Percentiles rank a stretch among this genome's conserved stretches.
Conservation (phyloP, 23 red algal genomes). For the Pyropia haitanensis region DNA sequence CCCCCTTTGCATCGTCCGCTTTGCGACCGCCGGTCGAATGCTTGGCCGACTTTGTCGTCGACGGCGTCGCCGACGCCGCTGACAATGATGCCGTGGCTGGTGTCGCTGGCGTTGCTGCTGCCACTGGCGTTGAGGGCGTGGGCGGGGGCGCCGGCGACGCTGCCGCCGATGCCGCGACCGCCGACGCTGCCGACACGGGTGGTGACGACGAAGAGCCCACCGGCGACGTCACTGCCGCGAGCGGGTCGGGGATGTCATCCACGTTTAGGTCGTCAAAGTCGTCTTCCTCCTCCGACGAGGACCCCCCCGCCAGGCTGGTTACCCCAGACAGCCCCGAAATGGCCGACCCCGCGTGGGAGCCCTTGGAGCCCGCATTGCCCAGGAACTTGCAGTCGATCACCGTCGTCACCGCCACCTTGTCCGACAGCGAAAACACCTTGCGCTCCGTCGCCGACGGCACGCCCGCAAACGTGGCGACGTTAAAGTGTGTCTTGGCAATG, state of each 20-base stretch:
- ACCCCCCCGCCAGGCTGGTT: conserved; percentile 7
- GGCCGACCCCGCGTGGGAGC: conserved; percentile 25
- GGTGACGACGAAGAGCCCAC: no score
- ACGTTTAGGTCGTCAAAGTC: conserved; percentile 56
- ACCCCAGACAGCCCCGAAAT: conserved; percentile 20
- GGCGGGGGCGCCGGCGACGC: no score
- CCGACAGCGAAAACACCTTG: conserved; percentile 22
- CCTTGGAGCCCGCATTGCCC: conserved; percentile 10
- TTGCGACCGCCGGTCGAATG: no score
- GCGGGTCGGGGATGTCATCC: conserved; percentile 46
- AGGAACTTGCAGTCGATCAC: conserved; percentile 34
- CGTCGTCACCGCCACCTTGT: conserved; percentile 21
- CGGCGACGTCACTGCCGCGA: no score
- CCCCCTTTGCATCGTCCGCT: no score
- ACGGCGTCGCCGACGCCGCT: no score
- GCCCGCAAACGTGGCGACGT: conserved; percentile 27
- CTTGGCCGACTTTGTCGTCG: no score
- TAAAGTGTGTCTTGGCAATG: conserved; percentile 46
- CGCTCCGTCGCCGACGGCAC: conserved; percentile 30
- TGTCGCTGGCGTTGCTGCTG: no score
- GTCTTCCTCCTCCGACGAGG: conserved; percentile 15
- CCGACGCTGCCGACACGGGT: no score
- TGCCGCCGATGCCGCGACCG: no score
- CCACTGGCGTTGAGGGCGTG: no score
- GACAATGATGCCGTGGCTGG: no score